Conservation (phyloP, 768 basidiomycete genomes). For the Leucosporidium creatinivorum region DNA sequence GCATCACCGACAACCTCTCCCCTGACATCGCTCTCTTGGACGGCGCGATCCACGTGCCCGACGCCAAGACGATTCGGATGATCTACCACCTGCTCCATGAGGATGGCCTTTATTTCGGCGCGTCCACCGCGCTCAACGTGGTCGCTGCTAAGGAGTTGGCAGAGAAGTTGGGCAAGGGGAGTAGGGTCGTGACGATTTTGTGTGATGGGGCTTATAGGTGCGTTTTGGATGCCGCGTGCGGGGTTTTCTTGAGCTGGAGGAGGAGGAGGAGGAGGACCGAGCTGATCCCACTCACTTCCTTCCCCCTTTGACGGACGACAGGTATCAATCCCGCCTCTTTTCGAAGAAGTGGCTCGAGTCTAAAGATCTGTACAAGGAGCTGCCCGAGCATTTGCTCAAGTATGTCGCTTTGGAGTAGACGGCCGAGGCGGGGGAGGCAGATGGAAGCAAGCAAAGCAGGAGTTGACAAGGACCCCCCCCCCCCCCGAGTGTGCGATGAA, state of each 20-base stretch:
- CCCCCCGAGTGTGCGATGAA: too few species aligned
- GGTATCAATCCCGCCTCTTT: slow-evolving; percentile 86
- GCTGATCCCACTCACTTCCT: neutral
- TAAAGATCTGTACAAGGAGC: slow-evolving; percentile 67
- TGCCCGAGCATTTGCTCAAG: slow-evolving; percentile 77
- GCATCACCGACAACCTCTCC: slow-evolving; percentile 81
- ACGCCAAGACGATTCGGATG: slow-evolving; percentile 85
- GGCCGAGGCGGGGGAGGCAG: neutral
- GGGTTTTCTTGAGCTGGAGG: too few species aligned
- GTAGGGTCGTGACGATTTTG: slow-evolving; percentile 73
- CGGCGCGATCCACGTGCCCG: slow-evolving; percentile 74
- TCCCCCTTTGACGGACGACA: slow-evolving; percentile 20
- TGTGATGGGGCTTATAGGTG: slow-evolving; percentile 93
- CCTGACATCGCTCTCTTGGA: slow-evolving; percentile 69
- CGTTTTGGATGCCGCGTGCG: too few species aligned
- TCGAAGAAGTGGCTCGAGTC: slow-evolving; percentile 81
- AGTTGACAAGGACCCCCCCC: too few species aligned
- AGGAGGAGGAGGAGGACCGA: too few species aligned
- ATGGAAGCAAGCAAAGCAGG: neutral
- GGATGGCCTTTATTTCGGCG: slow-evolving; percentile 91
- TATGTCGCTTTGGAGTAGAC: slow-evolving; percentile 63
- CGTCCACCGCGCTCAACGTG: slow-evolving; percentile 87
- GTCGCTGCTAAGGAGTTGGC: slow-evolving; percentile 88
- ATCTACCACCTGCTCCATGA: slow-evolving; percentile 83
- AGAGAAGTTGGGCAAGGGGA: slow-evolving; percentile 72